Base-by-base conservation (phyloP, 352 stramenopile genomes). In the Globisporangium emineosum region DNA sequence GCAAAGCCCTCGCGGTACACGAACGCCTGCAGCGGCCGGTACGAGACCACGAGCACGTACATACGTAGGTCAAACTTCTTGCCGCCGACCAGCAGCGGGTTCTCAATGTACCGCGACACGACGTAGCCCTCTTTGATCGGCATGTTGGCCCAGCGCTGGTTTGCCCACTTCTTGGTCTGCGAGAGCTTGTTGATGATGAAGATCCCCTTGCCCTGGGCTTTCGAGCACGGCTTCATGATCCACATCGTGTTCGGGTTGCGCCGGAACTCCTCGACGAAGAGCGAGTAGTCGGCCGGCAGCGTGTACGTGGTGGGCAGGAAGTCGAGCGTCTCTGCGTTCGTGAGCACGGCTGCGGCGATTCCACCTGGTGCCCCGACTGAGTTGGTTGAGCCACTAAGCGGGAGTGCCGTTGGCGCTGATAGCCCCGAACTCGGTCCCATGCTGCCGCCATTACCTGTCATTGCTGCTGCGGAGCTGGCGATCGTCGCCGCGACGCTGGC, bases 31-130 rank as follows among this genome's bases (percentile, higher is more conserved):
- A 96, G 85, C 4, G 89, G 89, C 0, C 78, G 84, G 64, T 96
- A 98, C 1, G 86, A 97, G 8, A 93, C 81, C 47, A 98, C 93
- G 17, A 98, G 76, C 27, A 96, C 90, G 66, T 98, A 98, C 70
- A 98, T 90, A 9, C 93, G 75, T 55, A 98, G 70, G 59, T 98
- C 93, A 32, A 98, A 98, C 66, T 98, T 98, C 74, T 97, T 97
- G 60, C 91, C 91, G 13, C 93, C 93, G 7, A 98, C 75, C 8
- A 97, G 81, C 62, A 97, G 60, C 8, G 93, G 93, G 45, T 94
- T 86, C 35, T 94, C 80, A 65, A 98, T 94, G 73, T 98, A 98
- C 19, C 88, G 79, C 32, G 88, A 94, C 3, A 96, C 84, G 1
- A 97, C 77, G 62, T 97, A 98, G 5, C 86, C 78, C 63, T 97